Base-by-base conservation (phyloP, 2,329 filamentous ascomycete genomes). In the Beauveria asiatica region DNA sequence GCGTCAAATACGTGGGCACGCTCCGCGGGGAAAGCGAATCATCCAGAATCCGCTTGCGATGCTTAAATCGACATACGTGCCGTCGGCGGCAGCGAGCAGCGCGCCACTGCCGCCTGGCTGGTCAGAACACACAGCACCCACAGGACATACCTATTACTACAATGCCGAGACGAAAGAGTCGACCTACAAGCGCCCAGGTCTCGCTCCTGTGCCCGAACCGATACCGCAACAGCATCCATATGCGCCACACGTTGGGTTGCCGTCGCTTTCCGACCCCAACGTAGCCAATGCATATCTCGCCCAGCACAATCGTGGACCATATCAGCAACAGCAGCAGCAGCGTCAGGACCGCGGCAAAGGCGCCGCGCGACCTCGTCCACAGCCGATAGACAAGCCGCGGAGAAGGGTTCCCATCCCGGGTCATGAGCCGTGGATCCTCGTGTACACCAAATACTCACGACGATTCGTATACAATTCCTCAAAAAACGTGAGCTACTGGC, bases 401-500 rank as follows among this genome's bases (percentile, higher is more conserved):
- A 86, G 86, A 30, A 92, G 90, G 70, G 83, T 89, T 60, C 70
- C 80, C 6, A 94, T 99, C 50, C 92, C 92, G 0, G 87, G 87
- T 2, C 89, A 85, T 67, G 87, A 89, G 66, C 89, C 92, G 17
- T 99, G 94, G 94, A 75, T 96, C 0, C 78, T 99, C 3, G 90
- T 99, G n/a, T 90, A 88, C 70, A 99, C 94, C 1, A 97, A 91
- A 70, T 85, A 93, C 63, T 90, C 90, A 23, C 82, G 94, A 61
- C 83, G 92, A 57, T 99, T 99, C 69, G 92, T 92, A 2, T 90
- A 96, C 76, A 96, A 99, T 66, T 83, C 86, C 0, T 82, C 83
- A 58, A 96, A 93, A 65, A 89, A 93, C 42, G 82, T 92, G 65
- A 97, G 92, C 73, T 92, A 92, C 73, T 99, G 95, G 94, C 91